Evolutionary conservation across 345 rosid species (phyloP), one percentile per base, ranked within the genome.

Genomic region (Citrus reticulata): DNA sequence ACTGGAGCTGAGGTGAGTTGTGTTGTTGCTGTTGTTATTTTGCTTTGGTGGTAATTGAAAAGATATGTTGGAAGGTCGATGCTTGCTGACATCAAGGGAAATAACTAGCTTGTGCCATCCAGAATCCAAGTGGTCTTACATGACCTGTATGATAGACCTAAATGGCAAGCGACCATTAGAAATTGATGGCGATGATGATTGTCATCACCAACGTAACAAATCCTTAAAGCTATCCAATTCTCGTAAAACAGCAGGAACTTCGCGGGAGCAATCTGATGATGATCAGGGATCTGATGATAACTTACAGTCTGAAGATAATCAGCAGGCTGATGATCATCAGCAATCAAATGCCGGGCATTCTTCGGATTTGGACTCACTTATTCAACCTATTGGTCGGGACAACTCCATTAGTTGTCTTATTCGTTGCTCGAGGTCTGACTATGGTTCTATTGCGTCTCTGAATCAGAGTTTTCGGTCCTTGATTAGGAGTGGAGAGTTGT

Each of bases 401-500:
- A 91, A 78, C 77, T 91, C 97, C 29, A 86, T 93, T 37, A 88
- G 85, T 81, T 93, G 97, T 71, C 83, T 95, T 79, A 72, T 93
- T 57, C 89, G 82, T 22, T 93, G 96, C 82, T 90, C 97, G 10
- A 90, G 98, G 88, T 91, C 94, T n/a, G 93, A 89, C 72, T 95
- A 89, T 75, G 95, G 97, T 8, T 89, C 97, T 29, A 77, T 95
- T 79, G 97, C 97, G 70, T 81, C 88, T 0, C 80, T 93, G 80
- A 95, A 89, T 72, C 81, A 81, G 74, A 83, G 90, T 72, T 95
- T 95, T 69, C 85, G 93, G 63, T 86, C 91, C 77, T 82, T 95
- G 81, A 80, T 95, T 34, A 81, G 91, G 83, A 86, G 86, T 7
- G 97, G 98, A 9, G 97, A 91, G 78, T 83, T 95, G 71, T 95